These are phyloP conservation scores for Didymella glomerata DNA, from an alignment of 2,329 filamentous ascomycete genomes.

Conservation along the genomic window DNA sequence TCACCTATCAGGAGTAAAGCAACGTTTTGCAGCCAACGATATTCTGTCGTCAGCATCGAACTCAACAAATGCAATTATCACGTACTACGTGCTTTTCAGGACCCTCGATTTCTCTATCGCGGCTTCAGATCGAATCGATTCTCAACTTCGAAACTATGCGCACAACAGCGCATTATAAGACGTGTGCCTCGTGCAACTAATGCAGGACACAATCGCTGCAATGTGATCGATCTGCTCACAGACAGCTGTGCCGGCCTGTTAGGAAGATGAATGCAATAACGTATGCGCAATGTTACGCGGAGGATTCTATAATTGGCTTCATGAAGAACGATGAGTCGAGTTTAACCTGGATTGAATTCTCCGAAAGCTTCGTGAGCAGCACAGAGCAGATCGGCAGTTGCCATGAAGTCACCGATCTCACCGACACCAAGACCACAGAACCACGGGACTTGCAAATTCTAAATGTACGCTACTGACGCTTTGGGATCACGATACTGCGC, in stretches of 20 bases:
- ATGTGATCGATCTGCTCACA: background rate
- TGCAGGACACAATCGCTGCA: conserved; percentile 1
- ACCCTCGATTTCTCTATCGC: background rate
- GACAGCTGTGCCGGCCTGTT: background rate
- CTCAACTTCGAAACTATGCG: background rate
- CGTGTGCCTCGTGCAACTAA: background rate
- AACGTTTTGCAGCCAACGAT: background rate
- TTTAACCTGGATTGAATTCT: background rate
- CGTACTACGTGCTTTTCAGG: background rate
- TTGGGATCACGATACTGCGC: background rate
- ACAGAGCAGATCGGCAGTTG: conserved; percentile 6
- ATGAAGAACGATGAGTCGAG: background rate
- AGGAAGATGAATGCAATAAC: background rate
- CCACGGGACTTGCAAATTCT: conserved; percentile 4
- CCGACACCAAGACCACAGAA: background rate
- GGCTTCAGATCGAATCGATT: background rate
- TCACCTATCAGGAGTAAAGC: conserved; percentile 50
- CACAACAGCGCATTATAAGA: background rate
- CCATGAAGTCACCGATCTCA: conserved; percentile 2
- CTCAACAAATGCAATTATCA: background rate
- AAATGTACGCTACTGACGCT: conserved; percentile 10
- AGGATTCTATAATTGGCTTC: conserved; percentile 1
- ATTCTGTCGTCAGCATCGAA: background rate
- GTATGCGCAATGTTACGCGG: background rate
- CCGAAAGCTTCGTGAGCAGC: background rate